A percentile compares a stretch with the other conserved stretches of the same genome.
Conservation (phyloP, 805 yeast genomes). For the Huiozyma sinensis region DNA sequence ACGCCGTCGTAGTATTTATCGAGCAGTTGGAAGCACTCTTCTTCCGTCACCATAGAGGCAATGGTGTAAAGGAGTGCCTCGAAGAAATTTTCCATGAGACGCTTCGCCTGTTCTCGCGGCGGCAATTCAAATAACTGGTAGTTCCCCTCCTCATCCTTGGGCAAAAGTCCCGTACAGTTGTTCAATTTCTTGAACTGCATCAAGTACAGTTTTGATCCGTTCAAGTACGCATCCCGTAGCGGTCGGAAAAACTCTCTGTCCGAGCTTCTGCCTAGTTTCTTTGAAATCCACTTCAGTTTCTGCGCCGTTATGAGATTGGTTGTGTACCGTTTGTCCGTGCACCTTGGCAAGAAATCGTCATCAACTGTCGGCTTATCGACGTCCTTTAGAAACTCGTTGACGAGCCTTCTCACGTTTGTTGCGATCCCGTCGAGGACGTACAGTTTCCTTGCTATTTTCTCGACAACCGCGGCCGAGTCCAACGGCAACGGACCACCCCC, state of each 20-base stretch:
- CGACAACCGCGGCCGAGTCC: neutral
- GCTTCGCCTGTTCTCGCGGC: slow-evolving; percentile 1
- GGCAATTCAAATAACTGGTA: neutral
- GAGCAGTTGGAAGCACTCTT: slow-evolving; percentile 2
- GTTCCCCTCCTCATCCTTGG: slow-evolving; percentile 1
- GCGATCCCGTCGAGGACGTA: slow-evolving; percentile 6
- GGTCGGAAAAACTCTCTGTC: slow-evolving; percentile 5
- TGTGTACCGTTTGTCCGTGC: slow-evolving; percentile 7
- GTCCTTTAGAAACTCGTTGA: slow-evolving; percentile 1
- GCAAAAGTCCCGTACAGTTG: slow-evolving; percentile 4
- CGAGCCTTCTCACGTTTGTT: slow-evolving; percentile 2
- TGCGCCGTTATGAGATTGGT: slow-evolving; percentile 7
- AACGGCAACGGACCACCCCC: too few species aligned
- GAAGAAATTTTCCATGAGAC: slow-evolving; percentile 6
- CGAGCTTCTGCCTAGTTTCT: neutral
- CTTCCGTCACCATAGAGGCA: slow-evolving; percentile 3
- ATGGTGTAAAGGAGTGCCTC: slow-evolving; percentile 1
- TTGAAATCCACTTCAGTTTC: slow-evolving; percentile 8
- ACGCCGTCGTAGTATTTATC: slow-evolving; percentile 4
- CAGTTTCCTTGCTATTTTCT: slow-evolving; percentile 9
- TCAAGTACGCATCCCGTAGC: slow-evolving; percentile 4
- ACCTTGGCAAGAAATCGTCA: slow-evolving; percentile 3
- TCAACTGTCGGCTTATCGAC: slow-evolving; percentile 2
- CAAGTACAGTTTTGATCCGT: slow-evolving; percentile 11
- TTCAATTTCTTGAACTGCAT: slow-evolving; percentile 10